Conservation (phyloP, 805 yeast species). For the Yarrowia porcina region DNA sequence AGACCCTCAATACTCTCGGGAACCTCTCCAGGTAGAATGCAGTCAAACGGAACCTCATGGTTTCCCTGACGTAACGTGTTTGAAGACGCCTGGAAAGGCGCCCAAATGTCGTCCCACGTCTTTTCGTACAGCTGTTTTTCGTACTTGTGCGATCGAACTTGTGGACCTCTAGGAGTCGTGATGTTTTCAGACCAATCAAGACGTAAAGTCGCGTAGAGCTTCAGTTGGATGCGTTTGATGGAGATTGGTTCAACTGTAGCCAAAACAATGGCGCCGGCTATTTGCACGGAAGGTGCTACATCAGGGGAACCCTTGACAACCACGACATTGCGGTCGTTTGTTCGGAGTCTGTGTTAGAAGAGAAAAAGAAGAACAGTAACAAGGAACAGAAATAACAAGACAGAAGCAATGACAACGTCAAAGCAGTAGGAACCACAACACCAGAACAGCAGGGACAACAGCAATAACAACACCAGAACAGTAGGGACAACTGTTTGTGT, state of each 20-base stretch:
- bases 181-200: slow-evolving; percentile 59
- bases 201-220: slow-evolving; percentile 63
- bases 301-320: slow-evolving; percentile 73
- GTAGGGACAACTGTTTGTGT: too few relatives aligned
- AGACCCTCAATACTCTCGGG: slow-evolving; percentile 90
- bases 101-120: slow-evolving; percentile 29
- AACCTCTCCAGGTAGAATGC: slow-evolving; percentile 76
- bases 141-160: background rate
- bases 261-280: slow-evolving; percentile 75
- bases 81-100: slow-evolving; percentile 2
- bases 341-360: slow-evolving; percentile 47
- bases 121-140: slow-evolving; percentile 5
- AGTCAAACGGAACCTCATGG: slow-evolving; percentile 85
- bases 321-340: slow-evolving; percentile 72
- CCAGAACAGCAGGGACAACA: too few relatives aligned
- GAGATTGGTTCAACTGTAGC: slow-evolving; percentile 71
- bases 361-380: too few relatives aligned
- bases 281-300: slow-evolving; percentile 71
- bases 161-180: slow-evolving; percentile 13
- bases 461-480: too few relatives aligned
- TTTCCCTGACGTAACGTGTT: slow-evolving; percentile 50
- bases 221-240: slow-evolving; percentile 60
- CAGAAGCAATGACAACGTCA: too few relatives aligned
- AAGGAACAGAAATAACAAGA: too few relatives aligned
- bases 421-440: too few relatives aligned